A percentile compares a stretch with the other conserved stretches of the same genome.
These are phyloP conservation scores for Akanthomyces dipterigenus DNA, from an alignment of 2,329 filamentous ascomycete species.

Conservation along the genomic window DNA sequence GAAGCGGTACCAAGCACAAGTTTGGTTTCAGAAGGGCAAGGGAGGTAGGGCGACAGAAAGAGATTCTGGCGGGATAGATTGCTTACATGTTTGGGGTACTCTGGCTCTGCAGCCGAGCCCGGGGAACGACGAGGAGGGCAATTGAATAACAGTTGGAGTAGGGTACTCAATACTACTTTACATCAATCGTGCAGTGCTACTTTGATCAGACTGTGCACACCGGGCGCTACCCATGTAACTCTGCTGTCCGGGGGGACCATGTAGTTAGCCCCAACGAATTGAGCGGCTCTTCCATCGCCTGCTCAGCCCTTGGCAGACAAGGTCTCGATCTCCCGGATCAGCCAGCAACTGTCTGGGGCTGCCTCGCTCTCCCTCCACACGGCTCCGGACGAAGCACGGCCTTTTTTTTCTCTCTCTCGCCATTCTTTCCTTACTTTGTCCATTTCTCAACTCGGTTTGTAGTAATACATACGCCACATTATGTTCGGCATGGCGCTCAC, in stretches of 20 bases:
- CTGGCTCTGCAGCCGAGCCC: neutral
- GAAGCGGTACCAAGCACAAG: neutral
- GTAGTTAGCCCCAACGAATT: conserved; percentile 6
- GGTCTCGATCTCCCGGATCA: conserved; percentile 12
- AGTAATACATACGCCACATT: neutral
- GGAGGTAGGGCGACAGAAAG: neutral
- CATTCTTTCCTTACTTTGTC: neutral
- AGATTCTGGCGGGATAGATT: conserved; percentile 1
- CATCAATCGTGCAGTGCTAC: neutral
- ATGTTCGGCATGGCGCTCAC: neutral
- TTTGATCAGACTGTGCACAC: neutral
- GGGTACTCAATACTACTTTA: neutral
- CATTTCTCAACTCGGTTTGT: neutral
- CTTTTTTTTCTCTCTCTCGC: neutral
- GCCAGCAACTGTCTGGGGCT: conserved; percentile 8
- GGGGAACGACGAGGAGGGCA: neutral
- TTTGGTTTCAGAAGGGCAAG: neutral
- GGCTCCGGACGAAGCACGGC: neutral
- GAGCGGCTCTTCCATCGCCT: conserved; percentile 10
- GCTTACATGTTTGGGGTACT: conserved; percentile 4
- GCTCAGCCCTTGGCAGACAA: conserved; percentile 9
- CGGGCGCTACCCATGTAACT: conserved; percentile 2
- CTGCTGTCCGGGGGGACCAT: neutral
- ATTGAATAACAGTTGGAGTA: neutral
- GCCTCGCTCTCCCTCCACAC: neutral